Percentiles rank a stretch among this genome's conserved stretches.
Evolutionary conservation across 2,329 filamentous ascomycete species (phyloP).

Genomic region (Didymella lethalis): DNA sequence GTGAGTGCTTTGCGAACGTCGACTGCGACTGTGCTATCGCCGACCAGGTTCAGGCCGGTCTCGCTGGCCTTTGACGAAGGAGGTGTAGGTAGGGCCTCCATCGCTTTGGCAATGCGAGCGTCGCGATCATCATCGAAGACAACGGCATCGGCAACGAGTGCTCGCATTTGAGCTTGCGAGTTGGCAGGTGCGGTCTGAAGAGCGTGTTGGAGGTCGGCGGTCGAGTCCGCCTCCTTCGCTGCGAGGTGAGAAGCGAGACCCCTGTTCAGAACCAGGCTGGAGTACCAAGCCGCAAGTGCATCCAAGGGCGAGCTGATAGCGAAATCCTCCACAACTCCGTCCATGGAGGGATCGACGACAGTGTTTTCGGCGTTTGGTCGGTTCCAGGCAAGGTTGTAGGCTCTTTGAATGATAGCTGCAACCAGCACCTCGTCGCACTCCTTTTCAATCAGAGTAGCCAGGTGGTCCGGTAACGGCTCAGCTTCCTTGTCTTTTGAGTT

Average conservation of each 20-base stretch:
- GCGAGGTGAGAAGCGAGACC: conserved; percentile 71
- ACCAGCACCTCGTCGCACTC: conserved; percentile 85
- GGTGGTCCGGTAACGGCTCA: conserved; percentile 77
- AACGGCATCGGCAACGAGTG: conserved; percentile 66
- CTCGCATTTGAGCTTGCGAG: conserved; percentile 71
- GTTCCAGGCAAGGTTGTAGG: conserved; percentile 91
- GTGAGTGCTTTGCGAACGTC: conserved; percentile 67
- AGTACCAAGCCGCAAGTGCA: conserved; percentile 91
- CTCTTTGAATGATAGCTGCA: conserved; percentile 79
- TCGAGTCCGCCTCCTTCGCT: conserved; percentile 57
- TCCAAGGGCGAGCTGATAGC: conserved; percentile 88
- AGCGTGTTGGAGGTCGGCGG: conserved; percentile 70
- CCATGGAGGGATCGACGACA: conserved; percentile 74
- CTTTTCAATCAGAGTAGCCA: conserved; percentile 76
- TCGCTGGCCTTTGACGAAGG: conserved; percentile 48
- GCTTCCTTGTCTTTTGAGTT: conserved; percentile 58
- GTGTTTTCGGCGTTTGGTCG: conserved; percentile 74
- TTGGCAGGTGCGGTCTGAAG: conserved; percentile 78
- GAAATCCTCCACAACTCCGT: conserved; percentile 83
- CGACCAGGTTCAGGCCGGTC: conserved; percentile 55
- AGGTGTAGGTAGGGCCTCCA: conserved; percentile 60
- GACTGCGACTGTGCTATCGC: conserved; percentile 63
- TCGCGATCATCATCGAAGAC: conserved; percentile 63
- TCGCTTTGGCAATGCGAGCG: conserved; percentile 60
- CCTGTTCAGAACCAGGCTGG: conserved; percentile 74